Percentiles rank a stretch among this genome's conserved stretches.
These are phyloP conservation scores for Oenanthe sinensis DNA, from an alignment of 129 eudicot genomes.

Conservation along the genomic window DNA sequence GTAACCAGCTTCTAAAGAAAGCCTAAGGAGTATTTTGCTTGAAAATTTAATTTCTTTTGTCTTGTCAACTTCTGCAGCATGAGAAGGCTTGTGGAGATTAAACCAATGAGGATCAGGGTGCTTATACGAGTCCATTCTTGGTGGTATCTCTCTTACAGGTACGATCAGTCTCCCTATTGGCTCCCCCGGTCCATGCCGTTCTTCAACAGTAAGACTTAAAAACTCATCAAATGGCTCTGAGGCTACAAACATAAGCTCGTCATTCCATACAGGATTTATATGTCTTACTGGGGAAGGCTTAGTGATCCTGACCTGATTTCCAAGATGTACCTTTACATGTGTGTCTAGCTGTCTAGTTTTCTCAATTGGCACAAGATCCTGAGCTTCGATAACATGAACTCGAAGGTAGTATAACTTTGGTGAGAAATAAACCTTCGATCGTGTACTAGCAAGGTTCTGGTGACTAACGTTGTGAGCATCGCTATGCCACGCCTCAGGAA, in stretches of 20 bases:
- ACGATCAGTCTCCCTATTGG: slow-evolving; percentile 46
- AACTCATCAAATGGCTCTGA: slow-evolving; percentile 86
- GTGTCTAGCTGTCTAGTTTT: slow-evolving; percentile 39
- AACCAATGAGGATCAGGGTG: slow-evolving; percentile 44
- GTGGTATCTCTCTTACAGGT: slow-evolving; percentile 50
- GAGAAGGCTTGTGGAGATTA: slow-evolving; percentile 49
- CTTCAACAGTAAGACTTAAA: slow-evolving; percentile 54
- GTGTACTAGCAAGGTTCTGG: slow-evolving; percentile 46
- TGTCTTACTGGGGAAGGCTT: slow-evolving; percentile 33
- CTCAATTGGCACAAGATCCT: slow-evolving; percentile 74
- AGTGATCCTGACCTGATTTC: slow-evolving; percentile 49
- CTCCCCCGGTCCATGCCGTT: slow-evolving; percentile 52
- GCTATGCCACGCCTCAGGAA: slow-evolving; percentile 94
- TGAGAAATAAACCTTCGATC: slow-evolving; percentile 82
- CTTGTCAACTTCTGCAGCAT: slow-evolving; percentile 20
- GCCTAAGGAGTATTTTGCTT: slow-evolving; percentile 22
- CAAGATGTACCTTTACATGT: slow-evolving; percentile 46
- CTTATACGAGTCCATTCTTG: slow-evolving; percentile 38
- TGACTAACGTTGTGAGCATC: slow-evolving; percentile 75
- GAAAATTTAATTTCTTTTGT: slow-evolving; percentile 14
- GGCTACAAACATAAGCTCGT: slow-evolving; percentile 78
- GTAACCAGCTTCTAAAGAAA: slow-evolving; percentile 21
- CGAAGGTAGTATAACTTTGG: slow-evolving; percentile 71
- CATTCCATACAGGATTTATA: slow-evolving; percentile 70
- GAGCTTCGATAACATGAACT: slow-evolving; percentile 73